These are phyloP conservation scores for Trichoderma sp. DNA, from an alignment of 2,329 filamentous ascomycete species.

Conservation along the genomic window DNA sequence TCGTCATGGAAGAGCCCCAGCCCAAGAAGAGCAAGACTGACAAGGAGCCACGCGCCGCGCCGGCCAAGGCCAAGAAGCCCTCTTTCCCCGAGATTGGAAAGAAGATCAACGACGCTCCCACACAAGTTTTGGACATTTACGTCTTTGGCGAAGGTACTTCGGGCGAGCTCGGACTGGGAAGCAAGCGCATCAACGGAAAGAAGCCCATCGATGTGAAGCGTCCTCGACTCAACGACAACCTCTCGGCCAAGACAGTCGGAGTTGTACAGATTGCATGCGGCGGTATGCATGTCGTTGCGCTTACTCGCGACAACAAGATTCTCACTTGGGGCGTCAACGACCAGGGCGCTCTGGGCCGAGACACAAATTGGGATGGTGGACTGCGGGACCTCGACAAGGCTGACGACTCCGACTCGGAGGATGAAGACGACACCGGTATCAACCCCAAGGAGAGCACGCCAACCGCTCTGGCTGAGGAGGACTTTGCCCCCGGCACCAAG, in stretches of 20 bases:
- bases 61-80: slow-evolving; percentile 60
- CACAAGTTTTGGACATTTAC: slow-evolving; percentile 22
- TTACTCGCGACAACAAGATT: slow-evolving; percentile 80
- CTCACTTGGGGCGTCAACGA: slow-evolving; percentile 89
- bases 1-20: slow-evolving; percentile 23
- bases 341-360: slow-evolving; percentile 75
- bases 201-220: slow-evolving; percentile 75
- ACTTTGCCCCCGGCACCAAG: slow-evolving; percentile 61
- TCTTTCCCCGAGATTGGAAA: slow-evolving; percentile 54
- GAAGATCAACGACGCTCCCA: slow-evolving; percentile 61
- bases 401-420: slow-evolving; percentile 56
- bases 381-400: slow-evolving; percentile 57
- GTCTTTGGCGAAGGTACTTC: slow-evolving; percentile 25
- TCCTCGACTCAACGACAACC: slow-evolving; percentile 75
- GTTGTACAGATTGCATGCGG: slow-evolving; percentile 77
- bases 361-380: slow-evolving; percentile 69
- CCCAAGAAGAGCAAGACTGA: slow-evolving; percentile 32
- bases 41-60: slow-evolving; percentile 24
- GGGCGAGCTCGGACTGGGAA: slow-evolving; percentile 23
- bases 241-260: slow-evolving; percentile 61
- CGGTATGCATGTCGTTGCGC: slow-evolving; percentile 77
- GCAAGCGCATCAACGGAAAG: slow-evolving; percentile 58
- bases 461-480: slow-evolving; percentile 56
- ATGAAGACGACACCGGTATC: slow-evolving; percentile 64
- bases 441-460: slow-evolving; percentile 75